Base-by-base conservation (phyloP, 2,329 filamentous ascomycete genomes). In the Talaromyces funiculosus region DNA sequence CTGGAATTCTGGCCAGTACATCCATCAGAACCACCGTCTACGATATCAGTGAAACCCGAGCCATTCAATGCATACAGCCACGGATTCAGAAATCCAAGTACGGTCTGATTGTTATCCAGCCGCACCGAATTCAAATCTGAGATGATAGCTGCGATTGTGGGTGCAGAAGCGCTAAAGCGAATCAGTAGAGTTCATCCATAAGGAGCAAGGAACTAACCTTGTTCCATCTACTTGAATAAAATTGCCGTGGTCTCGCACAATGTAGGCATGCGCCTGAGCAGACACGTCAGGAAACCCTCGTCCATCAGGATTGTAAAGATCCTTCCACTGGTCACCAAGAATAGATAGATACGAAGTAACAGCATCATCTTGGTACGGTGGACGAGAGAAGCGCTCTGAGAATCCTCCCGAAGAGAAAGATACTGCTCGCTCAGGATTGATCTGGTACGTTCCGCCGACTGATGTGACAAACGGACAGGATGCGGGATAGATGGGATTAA, bases 41-140 rank as follows among this genome's bases (percentile, higher is more conserved):
- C 72, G 57, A 82, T 81, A 65, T 82, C 81, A 2, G 74, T 82
- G 53, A 82, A 70, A 2, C 78, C 80, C 20, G 70, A 65, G 62
- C 72, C 71, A 20, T 75, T 77, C 38, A 75, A 63, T 24, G 71
- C 72, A 66, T 86, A 87, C 16, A 87, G 72, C 81, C 82, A 85
- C 1, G 84, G 84, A 69, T 87, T 87, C 26, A 87, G 70, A 67
- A 86, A 87, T 1, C 85, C 84, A 66, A 87, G 72, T 0, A 76
- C 67, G 6, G 80, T 70, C 68, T 80, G 80, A 1, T 83, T 82
- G n/a, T 76, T 74, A 16, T 80, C 75, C 53, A 88, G 72, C 33
- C 86, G 78, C 22, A 83, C 81, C 62, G 86, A 84, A 68, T 90
- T 90, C 55, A 90, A 71, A 38, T 89, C 78, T 0, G 83, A 80